Evolutionary conservation across 257 asterid species (phyloP).

Genomic region (Penstemon eatonii): DNA sequence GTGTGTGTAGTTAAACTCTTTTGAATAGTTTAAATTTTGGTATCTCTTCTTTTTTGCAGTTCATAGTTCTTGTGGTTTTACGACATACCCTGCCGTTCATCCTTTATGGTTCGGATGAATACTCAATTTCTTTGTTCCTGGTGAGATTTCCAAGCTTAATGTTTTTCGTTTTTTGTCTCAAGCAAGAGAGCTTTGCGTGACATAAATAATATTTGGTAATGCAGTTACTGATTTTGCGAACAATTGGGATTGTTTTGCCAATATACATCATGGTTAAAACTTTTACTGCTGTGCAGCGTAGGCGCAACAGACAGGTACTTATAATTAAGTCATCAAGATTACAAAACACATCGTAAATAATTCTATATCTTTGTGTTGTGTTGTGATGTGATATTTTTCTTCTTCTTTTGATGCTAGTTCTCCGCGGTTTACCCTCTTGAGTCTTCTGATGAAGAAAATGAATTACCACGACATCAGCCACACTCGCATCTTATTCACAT

Average conservation of each 20-base stretch:
- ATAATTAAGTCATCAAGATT: neutral
- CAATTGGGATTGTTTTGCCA: slow-evolving; percentile 56
- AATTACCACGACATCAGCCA: slow-evolving; percentile 33
- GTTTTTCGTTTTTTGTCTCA: neutral
- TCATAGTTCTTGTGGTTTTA: slow-evolving; percentile 59
- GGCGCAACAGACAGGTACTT: slow-evolving; percentile 54
- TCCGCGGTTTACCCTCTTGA: slow-evolving; percentile 14
- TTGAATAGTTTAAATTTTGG: neutral
- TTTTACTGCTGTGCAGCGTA: slow-evolving; percentile 39
- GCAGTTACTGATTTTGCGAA: slow-evolving; percentile 57
- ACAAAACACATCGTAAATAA: neutral
- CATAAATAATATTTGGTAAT: neutral
- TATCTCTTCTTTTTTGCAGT: slow-evolving; percentile 42
- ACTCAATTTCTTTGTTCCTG: slow-evolving; percentile 46
- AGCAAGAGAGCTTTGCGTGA: neutral
- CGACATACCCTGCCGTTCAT: slow-evolving; percentile 60
- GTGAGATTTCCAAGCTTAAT: slow-evolving; percentile 34
- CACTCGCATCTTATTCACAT: slow-evolving; percentile 44
- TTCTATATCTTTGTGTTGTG: neutral
- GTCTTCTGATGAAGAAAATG: slow-evolving; percentile 40
- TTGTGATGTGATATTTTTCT: too few relatives aligned
- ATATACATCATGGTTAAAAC: slow-evolving; percentile 58
- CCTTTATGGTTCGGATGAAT: slow-evolving; percentile 48
- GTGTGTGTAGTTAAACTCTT: too few relatives aligned
- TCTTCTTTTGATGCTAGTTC: slow-evolving; percentile 29